These are phyloP conservation scores for Phytophthora pini DNA, from an alignment of 352 stramenopile genomes.

Conservation along the genomic window DNA sequence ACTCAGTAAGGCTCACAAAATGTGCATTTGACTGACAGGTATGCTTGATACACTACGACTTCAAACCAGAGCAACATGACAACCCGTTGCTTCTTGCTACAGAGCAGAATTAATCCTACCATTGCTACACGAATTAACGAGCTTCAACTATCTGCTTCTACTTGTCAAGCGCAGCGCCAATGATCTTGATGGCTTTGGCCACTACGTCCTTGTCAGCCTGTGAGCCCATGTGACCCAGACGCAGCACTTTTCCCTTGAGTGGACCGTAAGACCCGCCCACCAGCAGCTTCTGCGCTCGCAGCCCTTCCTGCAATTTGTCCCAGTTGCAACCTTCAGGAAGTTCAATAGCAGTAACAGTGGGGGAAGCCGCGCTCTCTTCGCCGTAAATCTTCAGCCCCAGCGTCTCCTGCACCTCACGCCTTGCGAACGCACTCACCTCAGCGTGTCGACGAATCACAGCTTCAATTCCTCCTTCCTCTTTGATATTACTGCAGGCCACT, in stretches of 20 bases:
- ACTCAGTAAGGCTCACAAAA: not conserved
- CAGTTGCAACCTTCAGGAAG: slow-evolving; percentile 43
- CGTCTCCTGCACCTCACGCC: slow-evolving; percentile 34
- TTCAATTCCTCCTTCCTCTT: slow-evolving; percentile 43
- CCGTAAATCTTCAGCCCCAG: slow-evolving; percentile 48
- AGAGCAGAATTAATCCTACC: slow-evolving; percentile 39
- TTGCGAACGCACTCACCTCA: slow-evolving; percentile 45
- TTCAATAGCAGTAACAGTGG: slow-evolving; percentile 60
- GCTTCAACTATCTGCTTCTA: slow-evolving; percentile 22
- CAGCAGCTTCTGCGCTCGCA: slow-evolving; percentile 42
- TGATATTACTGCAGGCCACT: slow-evolving; percentile 43
- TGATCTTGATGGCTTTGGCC: slow-evolving; percentile 37
- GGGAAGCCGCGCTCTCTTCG: slow-evolving; percentile 38
- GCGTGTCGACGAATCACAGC: slow-evolving; percentile 36
- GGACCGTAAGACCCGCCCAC: slow-evolving; percentile 55
- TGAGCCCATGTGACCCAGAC: slow-evolving; percentile 63
- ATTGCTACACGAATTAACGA: slow-evolving; percentile 1
- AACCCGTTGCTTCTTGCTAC: slow-evolving; percentile 59
- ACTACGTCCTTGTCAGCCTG: slow-evolving; percentile 51
- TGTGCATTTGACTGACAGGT: slow-evolving; percentile 29
- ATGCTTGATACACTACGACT: slow-evolving; percentile 67
- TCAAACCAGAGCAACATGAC: slow-evolving; percentile 70
- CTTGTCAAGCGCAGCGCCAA: slow-evolving; percentile 42
- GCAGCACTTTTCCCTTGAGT: slow-evolving; percentile 53
- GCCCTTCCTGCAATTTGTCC: slow-evolving; percentile 37